Conservation (phyloP, 208 protist species). For the Porcisia hertigi region DNA sequence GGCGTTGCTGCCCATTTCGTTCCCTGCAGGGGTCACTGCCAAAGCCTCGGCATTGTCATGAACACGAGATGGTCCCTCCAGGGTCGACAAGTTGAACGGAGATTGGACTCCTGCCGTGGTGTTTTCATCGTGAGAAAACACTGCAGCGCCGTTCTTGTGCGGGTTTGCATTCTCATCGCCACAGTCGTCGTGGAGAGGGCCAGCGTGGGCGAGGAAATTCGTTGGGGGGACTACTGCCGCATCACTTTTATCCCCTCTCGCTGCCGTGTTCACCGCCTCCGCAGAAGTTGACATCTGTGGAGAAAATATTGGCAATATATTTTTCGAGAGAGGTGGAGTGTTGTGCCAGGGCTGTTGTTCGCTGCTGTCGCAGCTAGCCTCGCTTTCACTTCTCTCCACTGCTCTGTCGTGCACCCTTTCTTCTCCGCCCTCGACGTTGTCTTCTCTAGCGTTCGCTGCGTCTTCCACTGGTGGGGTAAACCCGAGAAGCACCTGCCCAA, state of each 20-base stretch:
- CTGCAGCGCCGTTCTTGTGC: not conserved
- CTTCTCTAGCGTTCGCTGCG: not conserved
- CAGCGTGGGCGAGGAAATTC: not conserved
- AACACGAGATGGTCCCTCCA: not conserved
- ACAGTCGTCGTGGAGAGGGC: not conserved
- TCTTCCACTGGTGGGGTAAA: not conserved
- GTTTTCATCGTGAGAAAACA: not conserved
- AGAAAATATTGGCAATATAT: not conserved
- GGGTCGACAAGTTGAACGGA: not conserved
- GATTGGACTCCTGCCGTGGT: not conserved
- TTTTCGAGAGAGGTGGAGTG: not conserved
- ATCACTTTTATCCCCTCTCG: not conserved
- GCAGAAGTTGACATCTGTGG: not conserved
- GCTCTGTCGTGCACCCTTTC: not conserved
- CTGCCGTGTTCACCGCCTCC: not conserved
- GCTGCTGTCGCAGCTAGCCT: not conserved
- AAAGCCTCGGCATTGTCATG: not conserved
- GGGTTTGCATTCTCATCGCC: not conserved
- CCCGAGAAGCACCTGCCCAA: slow-evolving; percentile 20
- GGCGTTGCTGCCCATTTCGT: not conserved
- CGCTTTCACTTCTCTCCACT: not conserved
- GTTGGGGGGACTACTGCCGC: not conserved
- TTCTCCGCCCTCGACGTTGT: not conserved
- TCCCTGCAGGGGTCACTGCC: not conserved
- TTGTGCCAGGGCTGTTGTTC: not conserved